These are phyloP conservation scores for Chytridiales sp. DNA, from an alignment of 371 early-diverging fungal genomes.

Conservation along the genomic window DNA sequence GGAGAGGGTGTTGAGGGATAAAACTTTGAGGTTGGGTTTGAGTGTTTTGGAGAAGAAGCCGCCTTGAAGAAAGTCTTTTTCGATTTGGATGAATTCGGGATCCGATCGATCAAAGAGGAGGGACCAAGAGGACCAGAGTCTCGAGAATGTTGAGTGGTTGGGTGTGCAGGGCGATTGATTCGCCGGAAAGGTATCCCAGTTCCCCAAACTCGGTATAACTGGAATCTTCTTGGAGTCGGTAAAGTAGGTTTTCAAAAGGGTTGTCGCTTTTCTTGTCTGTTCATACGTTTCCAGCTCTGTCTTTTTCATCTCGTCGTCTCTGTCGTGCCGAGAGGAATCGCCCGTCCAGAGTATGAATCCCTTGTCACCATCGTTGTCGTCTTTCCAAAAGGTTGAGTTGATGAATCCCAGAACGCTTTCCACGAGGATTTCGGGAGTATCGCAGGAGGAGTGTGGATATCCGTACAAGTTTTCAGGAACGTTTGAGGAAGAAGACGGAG, in stretches of 20 bases:
- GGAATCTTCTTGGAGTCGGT: conserved; percentile 11
- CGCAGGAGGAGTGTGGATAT: conserved; percentile 24
- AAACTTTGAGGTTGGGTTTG: conserved; percentile 13
- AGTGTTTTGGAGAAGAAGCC: conserved; percentile 32
- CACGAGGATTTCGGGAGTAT: conserved; percentile 26
- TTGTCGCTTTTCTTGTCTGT: not conserved
- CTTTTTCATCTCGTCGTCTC: conserved; percentile 30
- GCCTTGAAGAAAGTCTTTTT: conserved; percentile 21
- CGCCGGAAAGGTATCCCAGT: conserved; percentile 44
- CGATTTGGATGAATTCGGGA: conserved; percentile 12
- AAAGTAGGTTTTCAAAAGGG: not conserved
- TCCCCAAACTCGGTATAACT: conserved; percentile 44
- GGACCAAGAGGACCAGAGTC: conserved; percentile 33
- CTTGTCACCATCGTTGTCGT: not conserved
- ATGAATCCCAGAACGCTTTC: conserved; percentile 19
- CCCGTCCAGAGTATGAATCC: conserved; percentile 44
- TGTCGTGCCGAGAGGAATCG: conserved; percentile 43
- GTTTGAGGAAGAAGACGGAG: not conserved
- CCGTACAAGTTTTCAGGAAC: conserved; percentile 14
- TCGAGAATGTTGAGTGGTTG: conserved; percentile 11
- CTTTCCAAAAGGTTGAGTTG: not conserved
- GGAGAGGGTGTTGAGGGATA: conserved; percentile 36
- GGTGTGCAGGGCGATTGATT: conserved; percentile 15
- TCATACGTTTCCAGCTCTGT: conserved; percentile 19
- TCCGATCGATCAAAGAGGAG: conserved; percentile 14